phyloP scores from a whole-genome alignment of 345 rosid genomes.

The Limnanthes douglasii region DNA sequence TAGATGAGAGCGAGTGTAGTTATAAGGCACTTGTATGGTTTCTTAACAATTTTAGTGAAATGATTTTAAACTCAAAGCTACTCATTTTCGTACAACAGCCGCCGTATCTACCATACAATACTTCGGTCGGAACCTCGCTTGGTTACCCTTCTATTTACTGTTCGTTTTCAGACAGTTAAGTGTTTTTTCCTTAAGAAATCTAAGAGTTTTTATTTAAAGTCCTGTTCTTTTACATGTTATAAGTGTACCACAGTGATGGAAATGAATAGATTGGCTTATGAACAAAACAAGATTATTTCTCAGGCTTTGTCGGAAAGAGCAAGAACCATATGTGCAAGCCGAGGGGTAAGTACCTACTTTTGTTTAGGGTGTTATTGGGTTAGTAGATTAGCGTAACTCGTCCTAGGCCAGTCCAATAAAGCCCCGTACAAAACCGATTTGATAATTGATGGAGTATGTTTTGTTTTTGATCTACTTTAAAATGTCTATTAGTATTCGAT shows the following conservation, averaged over 20 bases:
- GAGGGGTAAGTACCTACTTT: too few species aligned
- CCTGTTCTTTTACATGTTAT: too few species aligned
- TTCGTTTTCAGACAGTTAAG: constrained; percentile 6
- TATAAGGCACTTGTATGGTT: constrained; percentile 18
- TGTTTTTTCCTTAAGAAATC: neutral
- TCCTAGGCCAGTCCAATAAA: too few species aligned
- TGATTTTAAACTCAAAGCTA: constrained; percentile 4
- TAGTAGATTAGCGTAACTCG: too few species aligned
- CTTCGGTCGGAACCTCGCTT: neutral
- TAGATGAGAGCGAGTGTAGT: constrained; percentile 19
- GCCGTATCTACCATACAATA: neutral
- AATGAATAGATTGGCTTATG: neutral
- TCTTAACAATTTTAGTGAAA: constrained; percentile 17
- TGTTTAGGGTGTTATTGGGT: too few species aligned
- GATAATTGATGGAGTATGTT: too few species aligned
- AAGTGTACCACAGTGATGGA: constrained; percentile 6
- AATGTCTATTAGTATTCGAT: too few species aligned
- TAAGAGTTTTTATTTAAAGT: neutral
- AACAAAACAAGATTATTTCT: constrained; percentile 6
- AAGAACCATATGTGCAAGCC: constrained; percentile 12
- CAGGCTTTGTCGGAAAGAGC: constrained; percentile 19
- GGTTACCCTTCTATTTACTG: constrained; percentile 7
- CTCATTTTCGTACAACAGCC: constrained; percentile 15
- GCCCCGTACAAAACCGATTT: too few species aligned
- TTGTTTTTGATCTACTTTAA: too few species aligned